These are phyloP conservation scores for Diaporthe sp. DNA, from an alignment of 2,329 filamentous ascomycete species.

Conservation along the genomic window DNA sequence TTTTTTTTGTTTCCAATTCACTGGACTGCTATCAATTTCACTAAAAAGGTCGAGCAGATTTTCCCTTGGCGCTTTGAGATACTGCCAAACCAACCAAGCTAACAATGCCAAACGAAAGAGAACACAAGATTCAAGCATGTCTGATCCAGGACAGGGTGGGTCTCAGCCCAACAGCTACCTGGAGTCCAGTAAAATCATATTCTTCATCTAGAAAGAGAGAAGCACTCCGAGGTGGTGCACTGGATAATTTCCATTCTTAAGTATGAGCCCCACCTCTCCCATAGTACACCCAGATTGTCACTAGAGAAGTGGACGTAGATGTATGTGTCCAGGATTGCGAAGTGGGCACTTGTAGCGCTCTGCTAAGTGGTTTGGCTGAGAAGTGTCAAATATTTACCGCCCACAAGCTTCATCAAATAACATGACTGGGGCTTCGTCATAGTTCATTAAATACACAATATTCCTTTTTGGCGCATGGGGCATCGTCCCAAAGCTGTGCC, in stretches of 20 bases:
- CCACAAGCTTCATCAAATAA: not conserved
- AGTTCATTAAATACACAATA: constrained; percentile 15
- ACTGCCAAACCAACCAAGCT: not conserved
- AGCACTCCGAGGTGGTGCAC: not conserved
- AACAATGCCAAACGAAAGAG: not conserved
- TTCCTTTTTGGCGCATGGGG: not conserved
- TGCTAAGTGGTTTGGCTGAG: not conserved
- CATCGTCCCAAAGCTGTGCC: not conserved
- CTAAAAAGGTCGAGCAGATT: too few relatives aligned
- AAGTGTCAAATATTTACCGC: not conserved
- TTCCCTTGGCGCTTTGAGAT: too few relatives aligned
- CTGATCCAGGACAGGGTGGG: not conserved
- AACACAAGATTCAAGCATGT: not conserved
- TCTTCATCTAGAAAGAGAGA: not conserved
- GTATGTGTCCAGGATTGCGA: not conserved
- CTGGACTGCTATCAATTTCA: too few relatives aligned
- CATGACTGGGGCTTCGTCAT: not conserved
- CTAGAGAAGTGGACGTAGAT: not conserved
- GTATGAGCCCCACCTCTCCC: too few relatives aligned
- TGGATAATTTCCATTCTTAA: not conserved
- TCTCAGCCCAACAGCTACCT: not conserved
- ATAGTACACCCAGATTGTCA: too few relatives aligned
- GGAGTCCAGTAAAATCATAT: not conserved
- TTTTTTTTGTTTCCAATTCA: not conserved
- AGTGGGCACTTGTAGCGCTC: not conserved